These are phyloP conservation scores for Echites panduratus DNA, from an alignment of 257 asterid species.

Conservation along the genomic window DNA sequence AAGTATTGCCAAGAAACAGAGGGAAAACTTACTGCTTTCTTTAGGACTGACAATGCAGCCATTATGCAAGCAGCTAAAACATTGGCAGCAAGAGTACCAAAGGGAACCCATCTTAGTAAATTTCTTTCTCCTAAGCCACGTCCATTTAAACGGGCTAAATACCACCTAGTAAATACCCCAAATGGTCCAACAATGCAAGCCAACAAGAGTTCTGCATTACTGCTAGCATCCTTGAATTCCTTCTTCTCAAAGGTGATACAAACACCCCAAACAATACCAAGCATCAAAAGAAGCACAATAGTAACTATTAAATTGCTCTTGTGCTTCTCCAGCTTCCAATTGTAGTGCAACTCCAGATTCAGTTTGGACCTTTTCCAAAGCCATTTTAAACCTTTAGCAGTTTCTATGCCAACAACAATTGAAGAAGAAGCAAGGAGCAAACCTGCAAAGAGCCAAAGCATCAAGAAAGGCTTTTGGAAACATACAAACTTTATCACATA, in stretches of 20 bases:
- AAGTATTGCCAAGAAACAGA: too few species aligned
- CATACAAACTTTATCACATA: too few species aligned
- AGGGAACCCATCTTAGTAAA: conserved; percentile 66
- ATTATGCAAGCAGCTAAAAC: conserved; percentile 77
- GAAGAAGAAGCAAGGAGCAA: conserved; percentile 62
- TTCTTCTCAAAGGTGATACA: conserved; percentile 33
- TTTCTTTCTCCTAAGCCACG: conserved; percentile 55
- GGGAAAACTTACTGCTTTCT: conserved; percentile 46
- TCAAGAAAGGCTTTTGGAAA: neutral
- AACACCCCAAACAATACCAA: conserved; percentile 46
- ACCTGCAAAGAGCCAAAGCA: conserved; percentile 33
- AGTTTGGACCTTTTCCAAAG: conserved; percentile 19
- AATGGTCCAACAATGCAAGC: conserved; percentile 84
- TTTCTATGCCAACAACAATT: conserved; percentile 60
- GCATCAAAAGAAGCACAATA: conserved; percentile 35
- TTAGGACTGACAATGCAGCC: conserved; percentile 74
- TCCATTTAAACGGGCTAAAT: conserved; percentile 77
- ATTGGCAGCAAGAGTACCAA: conserved; percentile 90
- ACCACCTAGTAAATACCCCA: conserved; percentile 90
- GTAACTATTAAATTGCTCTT: conserved; percentile 25
- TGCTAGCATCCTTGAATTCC: conserved; percentile 41
- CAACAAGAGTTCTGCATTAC: conserved; percentile 48
- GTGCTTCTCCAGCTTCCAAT: conserved; percentile 23
- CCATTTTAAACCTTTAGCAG: conserved; percentile 62
- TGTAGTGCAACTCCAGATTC: conserved; percentile 2